Evolutionary conservation across 208 protist species (phyloP), one percentile per base, ranked within the genome.

Genomic region (Naegleria gruberi): DNA sequence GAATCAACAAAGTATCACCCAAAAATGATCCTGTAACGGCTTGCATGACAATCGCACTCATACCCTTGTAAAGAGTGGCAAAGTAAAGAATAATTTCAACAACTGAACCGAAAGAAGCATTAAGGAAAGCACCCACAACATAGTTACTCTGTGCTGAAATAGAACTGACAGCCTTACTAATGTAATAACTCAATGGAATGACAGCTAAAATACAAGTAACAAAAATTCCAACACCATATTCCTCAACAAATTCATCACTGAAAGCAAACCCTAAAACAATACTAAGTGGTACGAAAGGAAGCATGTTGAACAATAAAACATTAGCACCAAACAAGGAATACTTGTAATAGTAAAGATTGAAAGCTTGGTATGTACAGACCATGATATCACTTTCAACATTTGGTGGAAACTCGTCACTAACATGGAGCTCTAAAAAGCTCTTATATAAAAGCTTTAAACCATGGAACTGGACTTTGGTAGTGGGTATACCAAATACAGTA

Each of bases 81-180:
- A 89, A 44, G 46, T 95, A 95, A 23, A 95, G 65, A 82, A 95
- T 94, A 73, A 95, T 89, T 41, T 95, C 94, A 34, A 95, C 92
- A 43, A 94, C 93, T 23, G 92, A 94, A 41, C 94, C 94, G 85
- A 95, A 95, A 89, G 88, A 94, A 44, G 94, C 94, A 74, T 95
- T 95, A 7, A 95, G 89, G 30, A 95, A 42, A 41, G 94, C 94
- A 83, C 94, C 94, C 26, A 95, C 92, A 74, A 93, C 93, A 85
- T 93, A 95, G 51, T 82, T 94, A 57, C 88, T 94, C 82, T 95
- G 93, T 34, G 92, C 93, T 0, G 91, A 91, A 43, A 95, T 89
- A 40, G 77, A 90, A 47, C 46, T 46, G 6, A 91, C 55, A 46
- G 90, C 90, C 85, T 51, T 89, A 19, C 90, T 90, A 90, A 95